Evolutionary conservation across 2,329 filamentous ascomycete species (phyloP).

Genomic region (Colletotrichum siamense): DNA sequence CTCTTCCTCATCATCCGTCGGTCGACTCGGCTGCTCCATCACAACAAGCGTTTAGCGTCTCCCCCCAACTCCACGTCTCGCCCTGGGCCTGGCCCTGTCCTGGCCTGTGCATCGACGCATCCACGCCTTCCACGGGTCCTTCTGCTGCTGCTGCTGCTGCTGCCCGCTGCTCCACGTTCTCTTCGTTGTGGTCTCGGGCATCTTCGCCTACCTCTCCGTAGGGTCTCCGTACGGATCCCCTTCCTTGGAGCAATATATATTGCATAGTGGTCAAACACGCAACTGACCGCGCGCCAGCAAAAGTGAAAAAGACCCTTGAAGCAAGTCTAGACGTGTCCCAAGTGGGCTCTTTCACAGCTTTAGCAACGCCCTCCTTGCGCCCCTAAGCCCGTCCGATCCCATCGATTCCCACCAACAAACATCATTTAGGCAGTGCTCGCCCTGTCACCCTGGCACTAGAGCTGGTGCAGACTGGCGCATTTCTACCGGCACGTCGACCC

Average conservation of each 20-base stretch:
- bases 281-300: not conserved
- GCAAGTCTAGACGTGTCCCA: not conserved
- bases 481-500: slow-evolving; percentile 9
- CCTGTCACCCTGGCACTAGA: slow-evolving; percentile 2
- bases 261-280: not conserved
- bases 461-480: not conserved
- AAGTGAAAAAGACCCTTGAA: not conserved
- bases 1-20: not conserved
- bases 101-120: not conserved
- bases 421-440: not conserved
- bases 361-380: slow-evolving; percentile 1
- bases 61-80: not conserved
- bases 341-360: not conserved
- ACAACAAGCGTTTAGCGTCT: not conserved
- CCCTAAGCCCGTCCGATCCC: not conserved
- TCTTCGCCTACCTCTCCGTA: not conserved
- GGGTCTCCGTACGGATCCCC: not conserved
- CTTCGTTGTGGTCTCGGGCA: not conserved
- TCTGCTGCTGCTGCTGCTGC: not conserved
- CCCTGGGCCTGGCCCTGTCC: not conserved
- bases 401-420: not conserved
- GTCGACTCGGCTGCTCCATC: slow-evolving; percentile 9
- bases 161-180: not conserved
- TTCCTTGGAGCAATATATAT: not conserved
- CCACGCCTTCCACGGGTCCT: not conserved